Conservation (phyloP, 106 monocot species). For the Iris macrosiphon region DNA sequence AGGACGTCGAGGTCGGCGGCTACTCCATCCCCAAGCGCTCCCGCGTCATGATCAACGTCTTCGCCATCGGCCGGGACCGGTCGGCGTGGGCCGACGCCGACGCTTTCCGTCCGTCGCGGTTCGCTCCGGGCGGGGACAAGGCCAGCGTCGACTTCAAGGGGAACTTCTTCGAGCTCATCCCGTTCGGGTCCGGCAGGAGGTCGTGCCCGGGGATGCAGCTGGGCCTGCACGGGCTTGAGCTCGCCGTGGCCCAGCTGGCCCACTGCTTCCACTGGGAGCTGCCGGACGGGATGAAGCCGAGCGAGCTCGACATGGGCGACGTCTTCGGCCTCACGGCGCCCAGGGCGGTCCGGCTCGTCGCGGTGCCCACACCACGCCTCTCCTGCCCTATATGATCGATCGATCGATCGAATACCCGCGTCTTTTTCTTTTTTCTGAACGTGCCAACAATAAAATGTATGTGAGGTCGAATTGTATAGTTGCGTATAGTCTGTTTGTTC, state of each 20-base stretch:
- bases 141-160: slow-evolving; percentile 42
- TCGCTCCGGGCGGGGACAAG: slow-evolving; percentile 15
- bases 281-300: slow-evolving; percentile 50
- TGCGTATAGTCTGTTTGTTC: no score
- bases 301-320: slow-evolving; percentile 55
- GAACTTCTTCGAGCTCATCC: slow-evolving; percentile 44
- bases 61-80: slow-evolving; percentile 48
- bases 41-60: slow-evolving; percentile 54
- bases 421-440: no score
- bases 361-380: slow-evolving; percentile 43
- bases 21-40: slow-evolving; percentile 33
- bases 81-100: slow-evolving; percentile 44
- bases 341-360: slow-evolving; percentile 32
- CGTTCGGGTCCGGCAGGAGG: slow-evolving; percentile 58
- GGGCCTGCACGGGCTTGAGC: slow-evolving; percentile 46
- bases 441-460: no score
- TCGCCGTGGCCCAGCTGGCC: slow-evolving; percentile 39
- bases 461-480: no score
- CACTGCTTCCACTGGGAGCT: slow-evolving; percentile 58
- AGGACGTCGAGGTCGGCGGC: slow-evolving; percentile 43
- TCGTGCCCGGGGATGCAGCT: slow-evolving; percentile 78
- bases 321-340: slow-evolving; percentile 62
- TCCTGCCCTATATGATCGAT: slow-evolving; percentile 14
- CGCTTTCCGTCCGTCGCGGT: slow-evolving; percentile 34
- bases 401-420: no score